These are phyloP conservation scores for Tricladium varicosporioides DNA, from an alignment of 2,329 filamentous ascomycete genomes.

Conservation along the genomic window DNA sequence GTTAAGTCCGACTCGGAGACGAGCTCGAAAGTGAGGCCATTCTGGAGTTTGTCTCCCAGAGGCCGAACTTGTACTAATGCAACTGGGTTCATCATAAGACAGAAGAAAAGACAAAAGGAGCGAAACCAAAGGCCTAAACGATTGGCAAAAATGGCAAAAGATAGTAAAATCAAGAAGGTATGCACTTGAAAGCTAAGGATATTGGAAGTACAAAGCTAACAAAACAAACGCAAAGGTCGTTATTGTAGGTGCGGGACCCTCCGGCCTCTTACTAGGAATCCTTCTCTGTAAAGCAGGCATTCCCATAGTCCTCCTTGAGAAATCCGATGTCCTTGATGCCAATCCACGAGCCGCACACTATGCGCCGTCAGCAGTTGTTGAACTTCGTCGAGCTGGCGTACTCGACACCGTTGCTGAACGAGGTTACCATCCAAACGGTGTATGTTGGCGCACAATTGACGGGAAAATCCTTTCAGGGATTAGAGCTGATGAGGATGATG, in stretches of 20 bases:
- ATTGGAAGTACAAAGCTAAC: not conserved
- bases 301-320: conserved; percentile 53
- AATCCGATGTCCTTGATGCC: conserved; percentile 50
- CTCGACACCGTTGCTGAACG: conserved; percentile 45
- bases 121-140: no score
- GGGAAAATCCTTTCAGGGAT: conserved; percentile 32
- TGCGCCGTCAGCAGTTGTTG: conserved; percentile 54
- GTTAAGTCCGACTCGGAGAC: no score
- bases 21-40: no score
- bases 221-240: conserved; percentile 33
- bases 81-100: no score
- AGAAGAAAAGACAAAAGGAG: no score
- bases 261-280: conserved; percentile 47
- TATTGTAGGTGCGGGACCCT: conserved; percentile 49
- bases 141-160: no score
- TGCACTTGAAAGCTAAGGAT: no score
- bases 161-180: no score
- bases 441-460: conserved; percentile 44
- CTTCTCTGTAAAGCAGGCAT: conserved; percentile 53
- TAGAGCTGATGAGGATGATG: not conserved
- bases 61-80: no score
- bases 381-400: conserved; percentile 56
- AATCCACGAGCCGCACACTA: conserved; percentile 64
- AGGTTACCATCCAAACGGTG: conserved; percentile 40
- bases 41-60: no score